Conservation (phyloP, 176 grass and related monocot genomes). For the Avena insularis region DNA sequence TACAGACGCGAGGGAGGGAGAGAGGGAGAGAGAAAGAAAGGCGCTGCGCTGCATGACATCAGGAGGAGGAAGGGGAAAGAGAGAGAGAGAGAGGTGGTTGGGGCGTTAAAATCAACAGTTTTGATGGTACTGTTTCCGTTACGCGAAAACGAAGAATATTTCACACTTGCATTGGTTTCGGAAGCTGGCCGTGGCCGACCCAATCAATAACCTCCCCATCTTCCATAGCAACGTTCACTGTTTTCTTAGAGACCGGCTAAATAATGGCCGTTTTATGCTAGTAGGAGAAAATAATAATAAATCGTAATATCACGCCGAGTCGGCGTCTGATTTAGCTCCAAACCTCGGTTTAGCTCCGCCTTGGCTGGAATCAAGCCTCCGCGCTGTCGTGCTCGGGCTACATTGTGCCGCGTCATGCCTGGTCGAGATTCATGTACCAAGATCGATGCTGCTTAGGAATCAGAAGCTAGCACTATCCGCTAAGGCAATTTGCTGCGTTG, state of each 20-base stretch:
- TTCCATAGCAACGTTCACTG: background rate
- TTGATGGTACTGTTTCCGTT: slow-evolving; percentile 46
- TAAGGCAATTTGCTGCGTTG: slow-evolving; percentile 4
- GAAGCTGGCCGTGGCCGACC: slow-evolving; percentile 17
- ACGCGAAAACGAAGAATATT: slow-evolving; percentile 37
- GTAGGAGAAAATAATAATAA: background rate
- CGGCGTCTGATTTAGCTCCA: background rate
- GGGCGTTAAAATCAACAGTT: slow-evolving; percentile 57
- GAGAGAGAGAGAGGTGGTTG: slow-evolving; percentile 43
- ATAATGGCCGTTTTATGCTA: background rate
- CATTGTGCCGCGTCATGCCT: background rate
- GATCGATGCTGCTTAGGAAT: too few species aligned
- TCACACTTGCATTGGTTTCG: slow-evolving; percentile 23
- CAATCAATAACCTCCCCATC: slow-evolving; percentile 22
- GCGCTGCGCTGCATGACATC: slow-evolving; percentile 32
- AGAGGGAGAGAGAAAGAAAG: slow-evolving; percentile 2
- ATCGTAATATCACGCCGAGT: background rate
- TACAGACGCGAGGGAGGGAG: background rate
- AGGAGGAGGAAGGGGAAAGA: slow-evolving; percentile 17
- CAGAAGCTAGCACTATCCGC: background rate
- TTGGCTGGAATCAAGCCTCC: background rate
- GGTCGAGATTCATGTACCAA: too few species aligned
- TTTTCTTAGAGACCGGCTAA: background rate
- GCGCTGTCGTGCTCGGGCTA: background rate
- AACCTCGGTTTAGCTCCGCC: slow-evolving; percentile 1